Conservation (phyloP, 1,139 yeast species). For the Candida dubliniensis region DNA sequence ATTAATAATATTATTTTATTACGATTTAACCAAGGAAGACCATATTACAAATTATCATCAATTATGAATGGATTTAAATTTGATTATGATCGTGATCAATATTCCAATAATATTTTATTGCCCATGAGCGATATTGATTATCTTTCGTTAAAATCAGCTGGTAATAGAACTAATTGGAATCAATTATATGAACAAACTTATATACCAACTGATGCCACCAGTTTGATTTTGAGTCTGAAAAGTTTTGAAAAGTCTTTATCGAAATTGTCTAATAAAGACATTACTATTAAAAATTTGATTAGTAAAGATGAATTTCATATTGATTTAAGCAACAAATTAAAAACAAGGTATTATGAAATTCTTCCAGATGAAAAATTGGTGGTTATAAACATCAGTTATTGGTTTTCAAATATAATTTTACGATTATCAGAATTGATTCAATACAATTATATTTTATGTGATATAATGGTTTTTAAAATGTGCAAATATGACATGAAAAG, state of each 20-base stretch:
- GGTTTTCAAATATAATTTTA: conserved; percentile 27
- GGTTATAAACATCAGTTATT: conserved; percentile 29
- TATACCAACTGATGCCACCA: conserved; percentile 11
- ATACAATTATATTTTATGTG: conserved; percentile 12
- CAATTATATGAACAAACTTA: conserved; percentile 12
- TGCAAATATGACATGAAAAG: conserved; percentile 12
- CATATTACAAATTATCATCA: conserved; percentile 26
- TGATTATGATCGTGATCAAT: conserved; percentile 17
- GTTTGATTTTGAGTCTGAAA: conserved; percentile 23
- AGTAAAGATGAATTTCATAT: conserved; percentile 6
- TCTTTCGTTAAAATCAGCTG: conserved; percentile 9
- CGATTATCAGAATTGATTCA: conserved; percentile 23
- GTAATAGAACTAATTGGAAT: conserved; percentile 12
- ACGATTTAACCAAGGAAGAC: conserved; percentile 40
- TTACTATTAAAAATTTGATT: conserved; percentile 10
- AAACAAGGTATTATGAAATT: conserved; percentile 9
- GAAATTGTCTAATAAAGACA: conserved; percentile 23
- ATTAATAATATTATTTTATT: conserved; percentile 30
- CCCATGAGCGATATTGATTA: conserved; percentile 18
- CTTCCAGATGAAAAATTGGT: conserved; percentile 20
- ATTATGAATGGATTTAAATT: conserved; percentile 14
- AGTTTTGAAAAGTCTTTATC: conserved; percentile 30
- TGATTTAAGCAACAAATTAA: conserved; percentile 9
- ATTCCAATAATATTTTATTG: conserved; percentile 15
- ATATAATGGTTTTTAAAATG: conserved; percentile 16